Percentiles rank a stretch among this genome's conserved stretches.
phyloP scores from a whole-genome alignment of 169 alveolate genomes.

The Plasmodium berghei region DNA sequence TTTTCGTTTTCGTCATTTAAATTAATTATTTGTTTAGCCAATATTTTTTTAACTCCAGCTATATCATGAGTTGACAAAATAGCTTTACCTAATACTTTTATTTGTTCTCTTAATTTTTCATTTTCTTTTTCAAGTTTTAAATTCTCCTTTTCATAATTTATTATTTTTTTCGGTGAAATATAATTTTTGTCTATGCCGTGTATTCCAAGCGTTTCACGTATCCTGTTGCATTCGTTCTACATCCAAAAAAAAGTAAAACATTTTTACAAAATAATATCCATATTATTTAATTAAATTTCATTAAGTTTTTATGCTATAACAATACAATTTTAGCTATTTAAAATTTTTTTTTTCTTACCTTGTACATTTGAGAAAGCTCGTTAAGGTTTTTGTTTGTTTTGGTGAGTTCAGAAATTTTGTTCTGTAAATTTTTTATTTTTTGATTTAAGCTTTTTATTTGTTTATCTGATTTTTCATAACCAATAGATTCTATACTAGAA shows the following conservation, averaged over 20 bases:
- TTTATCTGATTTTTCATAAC: neutral
- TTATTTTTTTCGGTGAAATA: neutral
- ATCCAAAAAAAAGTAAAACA: neutral
- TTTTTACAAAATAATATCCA: neutral
- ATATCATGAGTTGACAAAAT: constrained; percentile 46
- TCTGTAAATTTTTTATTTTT: constrained; percentile 11
- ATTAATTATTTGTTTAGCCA: constrained; percentile 35
- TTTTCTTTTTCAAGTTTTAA: constrained; percentile 49
- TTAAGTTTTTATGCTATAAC: too few species aligned
- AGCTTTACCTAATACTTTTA: constrained; percentile 37
- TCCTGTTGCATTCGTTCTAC: constrained; percentile 56
- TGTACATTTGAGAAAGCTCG: constrained; percentile 37
- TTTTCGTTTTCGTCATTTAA: constrained; percentile 65
- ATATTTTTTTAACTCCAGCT: constrained; percentile 29
- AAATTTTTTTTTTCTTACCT: neutral
- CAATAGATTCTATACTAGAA: neutral
- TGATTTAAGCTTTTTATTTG: constrained; percentile 5
- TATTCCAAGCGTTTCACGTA: constrained; percentile 33
- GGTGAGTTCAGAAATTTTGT: neutral
- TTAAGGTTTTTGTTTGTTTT: constrained; percentile 17
- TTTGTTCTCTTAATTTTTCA: constrained; percentile 32
- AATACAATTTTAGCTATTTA: neutral
- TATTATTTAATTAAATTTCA: neutral
- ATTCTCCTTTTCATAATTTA: constrained; percentile 27
- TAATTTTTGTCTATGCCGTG: neutral